These are phyloP conservation scores for Kodamaea alishanica DNA, from an alignment of 1,139 yeast species.

Conservation along the genomic window DNA sequence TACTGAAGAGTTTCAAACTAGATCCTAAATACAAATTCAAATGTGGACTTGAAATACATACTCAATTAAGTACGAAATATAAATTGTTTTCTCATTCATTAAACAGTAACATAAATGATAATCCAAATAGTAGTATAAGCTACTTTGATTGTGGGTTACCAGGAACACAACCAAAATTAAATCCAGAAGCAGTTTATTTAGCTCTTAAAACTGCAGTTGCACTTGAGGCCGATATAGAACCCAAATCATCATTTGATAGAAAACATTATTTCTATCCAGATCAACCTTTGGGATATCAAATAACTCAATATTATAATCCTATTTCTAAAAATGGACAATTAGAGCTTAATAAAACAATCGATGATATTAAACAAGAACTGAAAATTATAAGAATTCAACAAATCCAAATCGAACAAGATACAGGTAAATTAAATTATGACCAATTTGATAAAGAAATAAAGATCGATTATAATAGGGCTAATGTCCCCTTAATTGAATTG, in stretches of 20 bases:
- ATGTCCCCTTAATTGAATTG: constrained; percentile 83
- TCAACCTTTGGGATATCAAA: constrained; percentile 94
- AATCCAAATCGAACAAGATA: constrained; percentile 89
- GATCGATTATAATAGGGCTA: constrained; percentile 80
- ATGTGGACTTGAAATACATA: constrained; percentile 91
- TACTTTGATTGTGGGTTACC: constrained; percentile 86
- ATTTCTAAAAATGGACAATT: constrained; percentile 67
- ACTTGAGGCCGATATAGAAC: constrained; percentile 56
- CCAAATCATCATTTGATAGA: constrained; percentile 71
- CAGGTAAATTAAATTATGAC: constrained; percentile 75
- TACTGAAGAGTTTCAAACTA: constrained; percentile 8
- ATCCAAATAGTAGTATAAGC: constrained; percentile 70
- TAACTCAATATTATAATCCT: constrained; percentile 86
- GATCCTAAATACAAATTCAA: constrained; percentile 43
- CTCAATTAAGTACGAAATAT: constrained; percentile 70
- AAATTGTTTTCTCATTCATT: constrained; percentile 72
- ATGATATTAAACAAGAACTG: constrained; percentile 44
- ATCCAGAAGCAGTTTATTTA: constrained; percentile 66
- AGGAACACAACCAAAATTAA: constrained; percentile 85
- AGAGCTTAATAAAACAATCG: constrained; percentile 45
- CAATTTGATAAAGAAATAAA: constrained; percentile 39
- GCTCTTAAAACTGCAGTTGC: constrained; percentile 77
- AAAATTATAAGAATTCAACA: constrained; percentile 58
- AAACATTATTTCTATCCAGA: constrained; percentile 96
- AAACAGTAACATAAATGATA: constrained; percentile 40